Conservation (phyloP, 495 filamentous ascomycete species). For the Parmelia sp. region DNA sequence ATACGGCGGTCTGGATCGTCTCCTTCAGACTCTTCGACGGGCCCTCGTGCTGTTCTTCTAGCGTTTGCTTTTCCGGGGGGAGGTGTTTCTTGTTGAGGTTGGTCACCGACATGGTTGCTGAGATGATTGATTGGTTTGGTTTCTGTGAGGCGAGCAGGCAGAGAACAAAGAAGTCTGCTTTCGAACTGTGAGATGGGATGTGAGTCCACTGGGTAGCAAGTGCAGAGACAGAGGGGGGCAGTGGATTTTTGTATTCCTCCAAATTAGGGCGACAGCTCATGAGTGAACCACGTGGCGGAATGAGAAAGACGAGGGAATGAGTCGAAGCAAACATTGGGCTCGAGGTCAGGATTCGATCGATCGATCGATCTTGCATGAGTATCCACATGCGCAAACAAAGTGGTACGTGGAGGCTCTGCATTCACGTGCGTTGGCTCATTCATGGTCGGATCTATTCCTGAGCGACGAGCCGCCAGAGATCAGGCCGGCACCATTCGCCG, state of each 20-base stretch:
- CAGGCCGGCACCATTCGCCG: not conserved
- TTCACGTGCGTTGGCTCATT: not conserved
- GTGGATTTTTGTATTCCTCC: not conserved
- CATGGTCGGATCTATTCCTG: not conserved
- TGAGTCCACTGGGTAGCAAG: not conserved
- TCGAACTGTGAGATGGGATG: too few species aligned
- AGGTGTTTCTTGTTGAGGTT: not conserved
- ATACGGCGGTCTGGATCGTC: not conserved
- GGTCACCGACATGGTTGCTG: not conserved
- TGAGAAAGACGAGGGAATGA: not conserved
- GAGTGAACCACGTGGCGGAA: not conserved
- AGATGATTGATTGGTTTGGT: too few species aligned
- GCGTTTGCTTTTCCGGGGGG: not conserved
- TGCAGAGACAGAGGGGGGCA: not conserved
- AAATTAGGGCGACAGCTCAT: not conserved
- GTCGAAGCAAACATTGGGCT: constrained; percentile 1
- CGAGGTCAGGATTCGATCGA: not conserved
- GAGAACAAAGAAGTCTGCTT: too few species aligned
- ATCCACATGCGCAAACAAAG: not conserved
- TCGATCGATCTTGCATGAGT: not conserved
- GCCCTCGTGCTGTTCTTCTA: not conserved
- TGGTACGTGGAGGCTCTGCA: not conserved
- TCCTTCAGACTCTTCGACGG: not conserved
- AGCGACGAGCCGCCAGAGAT: not conserved
- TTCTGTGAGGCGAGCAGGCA: too few species aligned